Percentiles rank a stretch among this genome's conserved stretches.
Evolutionary conservation across 2,329 filamentous ascomycete species (phyloP).

Genomic region (Aspergillus sp.): DNA sequence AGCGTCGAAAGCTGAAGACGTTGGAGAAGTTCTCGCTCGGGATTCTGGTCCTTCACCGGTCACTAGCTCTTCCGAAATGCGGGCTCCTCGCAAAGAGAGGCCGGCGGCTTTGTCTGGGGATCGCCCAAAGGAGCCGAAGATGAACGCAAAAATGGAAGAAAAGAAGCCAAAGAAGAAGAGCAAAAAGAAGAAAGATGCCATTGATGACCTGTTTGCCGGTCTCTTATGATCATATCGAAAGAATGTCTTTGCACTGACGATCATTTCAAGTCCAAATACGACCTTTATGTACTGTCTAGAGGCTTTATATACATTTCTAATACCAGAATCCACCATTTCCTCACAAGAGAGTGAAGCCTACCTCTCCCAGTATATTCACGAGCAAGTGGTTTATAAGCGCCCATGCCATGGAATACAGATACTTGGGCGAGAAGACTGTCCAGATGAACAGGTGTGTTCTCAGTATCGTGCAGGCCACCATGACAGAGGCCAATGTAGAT

Average conservation of each 20-base stretch:
- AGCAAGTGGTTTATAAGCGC: conserved; percentile 74
- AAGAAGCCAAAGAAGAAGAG: conserved; percentile 45
- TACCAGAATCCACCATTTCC: no score
- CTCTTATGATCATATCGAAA: conserved; percentile 37
- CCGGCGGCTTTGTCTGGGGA: neutral
- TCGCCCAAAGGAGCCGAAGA: neutral
- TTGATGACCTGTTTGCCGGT: conserved; percentile 70
- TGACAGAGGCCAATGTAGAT: conserved; percentile 66
- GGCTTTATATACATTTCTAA: no score
- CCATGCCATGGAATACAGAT: conserved; percentile 90
- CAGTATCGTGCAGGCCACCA: conserved; percentile 81
- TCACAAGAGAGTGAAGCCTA: conserved; percentile 10
- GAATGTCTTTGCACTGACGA: neutral
- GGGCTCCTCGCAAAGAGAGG: neutral
- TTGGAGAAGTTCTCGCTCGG: conserved; percentile 25
- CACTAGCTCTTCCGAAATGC: neutral
- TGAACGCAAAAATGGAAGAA: conserved; percentile 7
- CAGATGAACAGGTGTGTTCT: conserved; percentile 94
- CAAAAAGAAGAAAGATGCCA: conserved; percentile 60
- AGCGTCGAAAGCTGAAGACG: conserved; percentile 17
- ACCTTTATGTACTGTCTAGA: no score
- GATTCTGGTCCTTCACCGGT: conserved; percentile 2
- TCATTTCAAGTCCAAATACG: no score
- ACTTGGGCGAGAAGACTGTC: conserved; percentile 98
- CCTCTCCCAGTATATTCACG: conserved; percentile 64